These are phyloP conservation scores for Cenchrus fungigraminus DNA, from an alignment of 176 grass and related monocot species.

Conservation along the genomic window DNA sequence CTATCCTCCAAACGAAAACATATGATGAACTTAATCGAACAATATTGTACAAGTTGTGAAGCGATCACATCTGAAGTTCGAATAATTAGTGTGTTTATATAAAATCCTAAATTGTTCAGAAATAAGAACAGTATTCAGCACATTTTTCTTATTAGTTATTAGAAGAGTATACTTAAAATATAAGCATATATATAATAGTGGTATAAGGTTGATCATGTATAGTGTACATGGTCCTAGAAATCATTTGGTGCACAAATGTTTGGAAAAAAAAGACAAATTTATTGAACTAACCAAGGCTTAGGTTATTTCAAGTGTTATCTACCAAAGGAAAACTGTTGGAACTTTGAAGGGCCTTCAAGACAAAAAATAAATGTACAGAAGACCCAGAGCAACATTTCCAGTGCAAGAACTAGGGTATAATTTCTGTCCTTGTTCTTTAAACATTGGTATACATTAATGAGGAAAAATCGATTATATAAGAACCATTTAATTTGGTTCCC, in stretches of 20 bases:
- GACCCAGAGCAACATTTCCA: background rate
- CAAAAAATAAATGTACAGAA: too few species aligned
- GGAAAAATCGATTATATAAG: background rate
- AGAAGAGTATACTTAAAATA: background rate
- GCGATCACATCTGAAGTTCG: background rate
- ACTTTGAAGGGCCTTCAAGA: too few species aligned
- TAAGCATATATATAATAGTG: background rate
- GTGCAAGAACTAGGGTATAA: background rate
- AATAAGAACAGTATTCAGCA: background rate
- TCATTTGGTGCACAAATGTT: background rate
- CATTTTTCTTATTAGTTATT: background rate
- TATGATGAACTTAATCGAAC: background rate
- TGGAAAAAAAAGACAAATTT: background rate
- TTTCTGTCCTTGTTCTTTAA: background rate
- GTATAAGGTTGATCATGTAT: background rate
- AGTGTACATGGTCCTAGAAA: background rate
- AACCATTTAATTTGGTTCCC: background rate
- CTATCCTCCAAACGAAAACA: background rate
- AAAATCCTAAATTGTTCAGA: background rate
- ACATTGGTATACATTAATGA: background rate
- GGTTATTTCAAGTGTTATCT: constrained; percentile 1
- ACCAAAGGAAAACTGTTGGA: background rate
- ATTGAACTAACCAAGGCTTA: background rate
- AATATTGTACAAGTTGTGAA: background rate
- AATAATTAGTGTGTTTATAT: background rate